Evolutionary conservation across 2,329 filamentous ascomycete species (phyloP), one percentile per base, ranked within the genome.

Genomic region (Colletotrichum sp.): DNA sequence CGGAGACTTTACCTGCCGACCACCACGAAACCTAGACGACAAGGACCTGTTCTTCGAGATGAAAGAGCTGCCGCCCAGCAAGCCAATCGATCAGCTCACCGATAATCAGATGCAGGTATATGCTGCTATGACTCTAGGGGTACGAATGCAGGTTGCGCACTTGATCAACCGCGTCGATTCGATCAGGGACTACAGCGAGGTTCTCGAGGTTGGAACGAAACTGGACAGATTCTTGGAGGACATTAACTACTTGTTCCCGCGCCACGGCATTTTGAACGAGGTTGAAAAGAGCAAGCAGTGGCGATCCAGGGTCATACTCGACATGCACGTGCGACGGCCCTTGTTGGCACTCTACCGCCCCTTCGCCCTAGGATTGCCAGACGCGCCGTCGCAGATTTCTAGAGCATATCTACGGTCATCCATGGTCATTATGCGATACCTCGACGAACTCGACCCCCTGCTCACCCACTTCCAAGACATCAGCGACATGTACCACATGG

Each of bases 41-140:
- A 80, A 79, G 18, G 89, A 91, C 62, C 81, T 92, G 8, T 86
- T 83, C 68, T 85, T 86, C 1, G 86, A 86, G 5, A 89, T 90
- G 85, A 82, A 83, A 16, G 85, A 88, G 66, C 83, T 91, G 10
- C 89, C 90, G 21, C 84, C 84, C 1, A 83, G 87, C 10, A 87
- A 86, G 72, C 87, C 90, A 2, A 87, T 91, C 44, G 89, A 91
- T 67, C 85, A 90, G 76, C 81, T 85, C 57, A 91, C 89, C 13
- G 88, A 90, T 78, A 88, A 87, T 34, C 89, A 90, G 77, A 86
- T 90, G 75, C 89, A 91, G 77, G 88, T 87, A 4, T 91, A 90
- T 77, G 89, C 88, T 8, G 88, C 89, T 7, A 87, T 86, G 78
- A 91, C 89, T 0, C 81, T 91, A 4, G 83, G 85, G 1, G 83